Percentiles rank a stretch among this genome's conserved stretches.
Conservation (phyloP, 228 moss, liverwort and hornwort genomes). For the Sphagnum magellanicum region DNA sequence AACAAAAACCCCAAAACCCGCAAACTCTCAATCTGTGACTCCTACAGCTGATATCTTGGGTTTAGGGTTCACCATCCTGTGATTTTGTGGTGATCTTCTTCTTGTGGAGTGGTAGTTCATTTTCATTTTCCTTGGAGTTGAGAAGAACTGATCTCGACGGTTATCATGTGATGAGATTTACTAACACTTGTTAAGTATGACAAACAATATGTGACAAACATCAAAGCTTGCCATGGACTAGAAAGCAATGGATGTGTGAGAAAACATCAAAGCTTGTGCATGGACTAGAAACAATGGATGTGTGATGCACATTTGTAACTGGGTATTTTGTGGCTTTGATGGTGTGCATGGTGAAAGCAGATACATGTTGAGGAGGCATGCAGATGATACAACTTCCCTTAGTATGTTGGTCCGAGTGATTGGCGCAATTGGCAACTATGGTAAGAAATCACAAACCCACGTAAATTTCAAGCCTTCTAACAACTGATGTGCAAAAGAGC, state of each 20-base stretch:
- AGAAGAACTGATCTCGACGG: too few relatives aligned
- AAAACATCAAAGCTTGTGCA: not conserved
- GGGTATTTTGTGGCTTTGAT: too few relatives aligned
- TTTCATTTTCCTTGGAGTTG: too few relatives aligned
- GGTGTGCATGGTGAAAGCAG: slow-evolving; percentile 13
- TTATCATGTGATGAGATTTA: too few relatives aligned
- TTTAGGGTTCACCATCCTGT: not conserved
- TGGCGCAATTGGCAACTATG: slow-evolving; percentile 51
- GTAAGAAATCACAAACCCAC: slow-evolving; percentile 21
- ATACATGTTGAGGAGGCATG: slow-evolving; percentile 66
- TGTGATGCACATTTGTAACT: not conserved
- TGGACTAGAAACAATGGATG: not conserved
- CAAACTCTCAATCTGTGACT: not conserved
- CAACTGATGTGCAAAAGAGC: too few relatives aligned
- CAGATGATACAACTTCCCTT: slow-evolving; percentile 68
- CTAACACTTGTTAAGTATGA: too few relatives aligned
- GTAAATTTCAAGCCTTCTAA: not conserved
- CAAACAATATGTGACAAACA: too few relatives aligned
- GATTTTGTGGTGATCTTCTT: too few relatives aligned
- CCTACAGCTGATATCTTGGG: not conserved
- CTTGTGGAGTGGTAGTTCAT: too few relatives aligned
- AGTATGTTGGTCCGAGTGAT: slow-evolving; percentile 56
- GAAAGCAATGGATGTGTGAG: too few relatives aligned
- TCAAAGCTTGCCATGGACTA: too few relatives aligned
- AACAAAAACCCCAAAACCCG: not conserved